Conservation (phyloP, 768 basidiomycete genomes). For the Tricholoma sp. region DNA sequence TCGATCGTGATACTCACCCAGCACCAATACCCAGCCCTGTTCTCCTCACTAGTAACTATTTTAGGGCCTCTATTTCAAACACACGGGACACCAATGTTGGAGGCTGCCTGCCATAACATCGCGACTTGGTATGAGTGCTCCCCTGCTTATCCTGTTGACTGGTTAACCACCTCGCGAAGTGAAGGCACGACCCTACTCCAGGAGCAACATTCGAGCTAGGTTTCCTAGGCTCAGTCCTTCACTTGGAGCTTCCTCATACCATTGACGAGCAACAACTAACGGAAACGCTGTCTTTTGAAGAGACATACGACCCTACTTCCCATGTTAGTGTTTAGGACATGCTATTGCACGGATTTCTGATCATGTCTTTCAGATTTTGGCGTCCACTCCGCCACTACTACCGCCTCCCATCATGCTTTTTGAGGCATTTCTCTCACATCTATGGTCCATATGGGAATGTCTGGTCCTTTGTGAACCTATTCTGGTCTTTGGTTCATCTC, state of each 20-base stretch:
- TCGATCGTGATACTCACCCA: conserved; percentile 81
- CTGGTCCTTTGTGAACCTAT: conserved; percentile 88
- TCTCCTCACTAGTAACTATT: conserved; percentile 57
- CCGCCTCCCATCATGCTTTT: conserved; percentile 58
- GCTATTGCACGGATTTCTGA: background rate
- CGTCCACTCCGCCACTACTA: conserved; percentile 52
- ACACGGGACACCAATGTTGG: conserved; percentile 77
- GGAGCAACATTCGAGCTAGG: conserved; percentile 74
- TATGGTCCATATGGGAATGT: conserved; percentile 94
- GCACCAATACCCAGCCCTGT: conserved; percentile 79
- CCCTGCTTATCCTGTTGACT: conserved; percentile 2
- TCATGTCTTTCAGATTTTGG: conserved; percentile 48
- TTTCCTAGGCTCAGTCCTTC: conserved; percentile 74
- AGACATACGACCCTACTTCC: conserved; percentile 45
- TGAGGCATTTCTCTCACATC: conserved; percentile 57
- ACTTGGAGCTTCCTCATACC: conserved; percentile 64
- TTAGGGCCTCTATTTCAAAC: conserved; percentile 72
- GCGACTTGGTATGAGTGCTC: conserved; percentile 64
- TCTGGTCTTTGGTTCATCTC: conserved; percentile 74
- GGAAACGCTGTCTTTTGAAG: conserved; percentile 44
- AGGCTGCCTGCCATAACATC: conserved; percentile 83
- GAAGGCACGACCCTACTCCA: conserved; percentile 73
- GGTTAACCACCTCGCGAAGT: conserved; percentile 36
- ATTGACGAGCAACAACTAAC: conserved; percentile 71
- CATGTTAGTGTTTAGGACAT: conserved; percentile 38